Base-by-base conservation (phyloP, 495 filamentous ascomycete species). In the Aspergillus bertholletiae region DNA sequence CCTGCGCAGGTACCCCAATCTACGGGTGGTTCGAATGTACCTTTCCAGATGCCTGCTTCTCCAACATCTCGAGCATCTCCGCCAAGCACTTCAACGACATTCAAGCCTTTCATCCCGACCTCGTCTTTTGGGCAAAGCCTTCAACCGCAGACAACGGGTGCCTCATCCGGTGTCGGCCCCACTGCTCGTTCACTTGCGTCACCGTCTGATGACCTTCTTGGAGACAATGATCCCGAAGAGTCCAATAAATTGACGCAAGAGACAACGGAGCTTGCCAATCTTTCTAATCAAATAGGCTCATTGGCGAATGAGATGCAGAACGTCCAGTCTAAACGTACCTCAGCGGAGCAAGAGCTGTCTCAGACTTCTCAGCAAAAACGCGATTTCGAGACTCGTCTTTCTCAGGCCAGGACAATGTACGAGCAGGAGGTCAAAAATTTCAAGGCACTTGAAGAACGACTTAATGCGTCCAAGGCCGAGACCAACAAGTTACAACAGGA, bases 261-360 rank as follows among this genome's bases (percentile, higher is more conserved):
- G 68, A 94, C 91, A 5, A 86, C 88, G 1, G 94, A 98, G 63
- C 78, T 97, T n/a, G 94, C 92, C 26, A 98, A 98, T 63, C 72
- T 98, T 51, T 96, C 92, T 6, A 97, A 96, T 67, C 93, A 97
- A 68, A 88, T 98, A 53, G 86, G 90, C 6, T 89, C 85, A 7
- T 71, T 98, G 52, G 84, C 91, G 2, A 94, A 88, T 68, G 91
- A 98, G 75, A 96, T 96, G 81, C 88, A 94, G 67, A 90, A 90
- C 54, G 85, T 96, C 5, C 92, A 95, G 63, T 81, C 75, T 34
- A 92, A 96, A 70, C 84, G 89, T 39, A 78, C 74, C 2, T 82
- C 84, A 6, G 86, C 88, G 2, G 90, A 96, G 67, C 85, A 85
- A 48, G 87, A 92, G 37, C 69, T 98, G 45, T 86, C 82, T 53